Evolutionary conservation across 179 eudicot species (phyloP).

Genomic region (Gypsophila paniculata): DNA sequence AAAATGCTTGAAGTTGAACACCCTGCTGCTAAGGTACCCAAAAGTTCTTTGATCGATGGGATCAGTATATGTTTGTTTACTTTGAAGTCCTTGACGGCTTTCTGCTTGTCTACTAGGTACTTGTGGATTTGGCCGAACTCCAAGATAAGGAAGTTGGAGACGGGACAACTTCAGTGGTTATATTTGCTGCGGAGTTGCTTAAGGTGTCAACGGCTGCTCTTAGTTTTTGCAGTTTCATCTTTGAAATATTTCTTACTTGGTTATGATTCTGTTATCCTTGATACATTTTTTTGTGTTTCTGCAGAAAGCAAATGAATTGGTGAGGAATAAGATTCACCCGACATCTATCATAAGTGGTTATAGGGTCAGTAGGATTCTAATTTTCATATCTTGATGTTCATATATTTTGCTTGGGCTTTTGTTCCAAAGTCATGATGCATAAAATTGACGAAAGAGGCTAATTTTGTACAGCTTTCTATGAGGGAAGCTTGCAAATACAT

Average conservation of each 20-base stretch:
- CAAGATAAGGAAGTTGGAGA: constrained; percentile 99
- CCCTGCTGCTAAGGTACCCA: constrained; percentile 89
- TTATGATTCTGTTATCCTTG: not conserved
- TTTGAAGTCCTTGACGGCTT: constrained; percentile 1
- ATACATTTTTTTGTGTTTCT: constrained; percentile 12
- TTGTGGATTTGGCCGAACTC: constrained; percentile 92
- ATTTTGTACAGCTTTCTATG: constrained; percentile 72
- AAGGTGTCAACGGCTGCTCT: constrained; percentile 39
- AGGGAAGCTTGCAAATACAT: constrained; percentile 92
- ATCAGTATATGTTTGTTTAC: not conserved
- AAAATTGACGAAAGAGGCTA: not conserved
- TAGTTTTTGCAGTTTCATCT: not conserved
- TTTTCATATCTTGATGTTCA: not conserved
- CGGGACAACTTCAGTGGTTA: constrained; percentile 94
- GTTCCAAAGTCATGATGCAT: not conserved
- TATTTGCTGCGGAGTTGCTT: constrained; percentile 88
- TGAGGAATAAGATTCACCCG: constrained; percentile 89
- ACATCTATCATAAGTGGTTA: constrained; percentile 88
- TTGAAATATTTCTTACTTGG: too few relatives aligned
- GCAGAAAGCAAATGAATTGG: constrained; percentile 93
- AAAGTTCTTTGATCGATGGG: not conserved
- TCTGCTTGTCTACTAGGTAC: constrained; percentile 41
- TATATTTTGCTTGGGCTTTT: constrained; percentile 1
- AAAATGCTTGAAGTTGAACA: constrained; percentile 98
- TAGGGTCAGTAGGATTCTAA: constrained; percentile 45